Evolutionary conservation across 2,329 filamentous ascomycete species (phyloP), one percentile per base, ranked within the genome.

Genomic region (Coniella lustricola): DNA sequence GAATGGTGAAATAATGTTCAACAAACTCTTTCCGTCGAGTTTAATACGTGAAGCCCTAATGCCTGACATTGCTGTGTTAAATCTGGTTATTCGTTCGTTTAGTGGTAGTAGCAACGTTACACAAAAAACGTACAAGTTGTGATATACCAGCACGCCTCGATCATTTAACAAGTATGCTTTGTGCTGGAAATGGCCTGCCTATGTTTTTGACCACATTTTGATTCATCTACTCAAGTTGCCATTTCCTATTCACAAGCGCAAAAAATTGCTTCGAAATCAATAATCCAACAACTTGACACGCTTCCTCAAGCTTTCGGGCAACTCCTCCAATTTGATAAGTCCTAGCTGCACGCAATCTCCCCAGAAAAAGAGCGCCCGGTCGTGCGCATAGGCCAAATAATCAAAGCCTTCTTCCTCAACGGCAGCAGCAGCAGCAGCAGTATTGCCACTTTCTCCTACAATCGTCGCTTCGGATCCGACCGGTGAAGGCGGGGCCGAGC

Each of bases 331-430:
- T 62, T 77, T 81, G 34, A 93, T 74, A 34, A 98, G 67, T 0
- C 90, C 90, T 66, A 95, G 67, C 48, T 76, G 71, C 48, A 97
- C 70, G 45, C 89, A 82, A 68, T 98, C 93, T 1, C 90, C 90
- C 87, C 91, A 94, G 69, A 98, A 93, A 67, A 96, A 93, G 69
- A 93, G 74, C 0, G 89, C 90, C 13, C 93, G 77, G 56, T 96
- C 87, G 67, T 95, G 88, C 7, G 93, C 83, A 67, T 97, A 98
- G 10, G 79, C 81, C 20, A 98, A 73, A 64, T 97, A 98, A 66
- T 98, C 90, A 62, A 97, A 98, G 60, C 88, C 87, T 37, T 88
- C 87, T 31, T 77, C 79, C 22, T 76, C 78, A 29, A 10, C 25
- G 10, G 25, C 25, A 29, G 25, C 25, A 29, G 25, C 25, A 29